Evolutionary conservation across 2,329 filamentous ascomycete genomes (phyloP), one percentile per base, ranked within the genome.

Genomic region (Penicillium sp.): DNA sequence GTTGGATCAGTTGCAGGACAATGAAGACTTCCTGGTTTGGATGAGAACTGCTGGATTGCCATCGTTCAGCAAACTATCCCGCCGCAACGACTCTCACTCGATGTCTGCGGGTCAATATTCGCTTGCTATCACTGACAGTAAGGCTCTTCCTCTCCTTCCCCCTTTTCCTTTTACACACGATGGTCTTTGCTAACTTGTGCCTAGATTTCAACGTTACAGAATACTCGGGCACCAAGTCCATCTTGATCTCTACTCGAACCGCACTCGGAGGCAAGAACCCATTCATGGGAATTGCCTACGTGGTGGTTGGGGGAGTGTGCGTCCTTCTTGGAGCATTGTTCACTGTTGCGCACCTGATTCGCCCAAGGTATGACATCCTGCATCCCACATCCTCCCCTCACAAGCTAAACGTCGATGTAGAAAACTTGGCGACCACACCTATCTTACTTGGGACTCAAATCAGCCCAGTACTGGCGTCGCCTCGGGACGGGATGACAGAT

Each of bases 341-440:
- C 77, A 92, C 93, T 32, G 83, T 91, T 57, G 92, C 91, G 0
- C 92, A 97, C 77, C 81, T 97, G 60, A 86, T 99, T 75, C 92
- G 90, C 71, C 94, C 94, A 58, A 88, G 90, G 90, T 91, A 79
- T 69, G 84, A 52, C n/a, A 9, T 34, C 13, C 24, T 8, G 3
- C 3, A 27, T 34, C 31, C 31, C 31, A 14, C 10, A 5, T 34
- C 10, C 13, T 11, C 31, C 10, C 31, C 31, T 9, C 31, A 11
- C 16, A 14, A 7, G 10, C 54, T 52, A 48, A 61, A 27, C 24
- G 48, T 18, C n/a, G 60, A 47, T 27, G 9, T 63, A 93, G 94
- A 69, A 99, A 97, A 89, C 84, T 99, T 40, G 94, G 94, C 58
- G 94, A 99, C 73, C 94, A 97, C 75, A 97, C 92, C 8, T 97